A percentile compares a stretch with the other conserved stretches of the same genome.
These are phyloP conservation scores for Coemansia sp. DNA, from an alignment of 192 early-diverging fungal species.

Conservation along the genomic window DNA sequence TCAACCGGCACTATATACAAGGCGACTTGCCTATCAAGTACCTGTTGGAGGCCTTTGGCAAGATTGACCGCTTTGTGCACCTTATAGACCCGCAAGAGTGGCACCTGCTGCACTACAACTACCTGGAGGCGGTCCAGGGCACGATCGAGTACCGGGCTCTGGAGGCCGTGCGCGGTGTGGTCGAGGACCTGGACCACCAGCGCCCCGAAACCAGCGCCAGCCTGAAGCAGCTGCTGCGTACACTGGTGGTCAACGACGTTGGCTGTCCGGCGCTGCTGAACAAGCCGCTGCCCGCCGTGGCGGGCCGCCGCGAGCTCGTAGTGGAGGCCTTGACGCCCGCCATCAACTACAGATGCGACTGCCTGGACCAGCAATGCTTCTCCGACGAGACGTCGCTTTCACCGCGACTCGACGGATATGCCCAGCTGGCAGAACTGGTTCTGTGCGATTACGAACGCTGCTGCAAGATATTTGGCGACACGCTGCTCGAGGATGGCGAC, in stretches of 20 bases:
- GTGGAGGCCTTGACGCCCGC: slow-evolving; percentile 19
- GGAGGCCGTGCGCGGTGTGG: slow-evolving; percentile 22
- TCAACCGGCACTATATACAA: slow-evolving; percentile 26
- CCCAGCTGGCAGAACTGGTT: slow-evolving; percentile 27
- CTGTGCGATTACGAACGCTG: slow-evolving; percentile 34
- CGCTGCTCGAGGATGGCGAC: slow-evolving; percentile 39
- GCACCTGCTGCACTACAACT: slow-evolving; percentile 34
- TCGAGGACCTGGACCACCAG: slow-evolving; percentile 46
- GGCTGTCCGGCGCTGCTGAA: slow-evolving; percentile 26
- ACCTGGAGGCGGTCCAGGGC: slow-evolving; percentile 27
- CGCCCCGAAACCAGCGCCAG: slow-evolving; percentile 8
- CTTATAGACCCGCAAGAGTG: slow-evolving; percentile 44
- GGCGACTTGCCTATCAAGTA: slow-evolving; percentile 31
- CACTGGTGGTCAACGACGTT: slow-evolving; percentile 32
- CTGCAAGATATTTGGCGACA: slow-evolving; percentile 24
- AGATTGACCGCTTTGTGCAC: slow-evolving; percentile 42
- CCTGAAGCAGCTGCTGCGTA: slow-evolving; percentile 10
- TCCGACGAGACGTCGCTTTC: slow-evolving; percentile 15
- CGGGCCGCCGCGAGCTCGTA: slow-evolving; percentile 29
- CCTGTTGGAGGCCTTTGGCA: slow-evolving; percentile 43
- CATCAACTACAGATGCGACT: slow-evolving; percentile 40
- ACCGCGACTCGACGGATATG: slow-evolving; percentile 28
- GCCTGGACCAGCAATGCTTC: slow-evolving; percentile 33
- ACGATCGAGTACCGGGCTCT: slow-evolving; percentile 35
- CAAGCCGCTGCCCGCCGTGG: slow-evolving; percentile 36